Base-by-base conservation (phyloP, 73 alveolate species). In the Paramecium caudatum region DNA sequence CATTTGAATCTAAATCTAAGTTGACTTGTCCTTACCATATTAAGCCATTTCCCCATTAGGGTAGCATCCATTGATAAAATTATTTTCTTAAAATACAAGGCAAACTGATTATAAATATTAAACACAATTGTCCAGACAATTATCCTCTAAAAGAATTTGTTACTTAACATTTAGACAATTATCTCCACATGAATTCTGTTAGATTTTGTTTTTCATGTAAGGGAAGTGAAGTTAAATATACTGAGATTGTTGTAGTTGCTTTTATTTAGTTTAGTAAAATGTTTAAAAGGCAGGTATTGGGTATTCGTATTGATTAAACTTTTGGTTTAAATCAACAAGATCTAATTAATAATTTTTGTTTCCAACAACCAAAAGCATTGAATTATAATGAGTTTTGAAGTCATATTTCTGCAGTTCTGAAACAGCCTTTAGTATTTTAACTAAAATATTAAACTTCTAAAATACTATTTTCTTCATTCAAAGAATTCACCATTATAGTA, bases 401-500 rank as follows among this genome's bases (percentile, higher is more conserved):
- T 21, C 6, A 55, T 3, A 27, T 21, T 21, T 27, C 23, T 43
- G 23, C 7, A 55, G 30, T 4, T 55, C 80, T 55, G 80, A 55
- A 27, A 55, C 9, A 5, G 80, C 23, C 45, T 55, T 55, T 43
- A 55, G 23, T 55, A 55, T 55, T 55, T 55, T 55, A 16, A 55
- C 80, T 55, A 55, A 55, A 27, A 55, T 55, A 27, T 27, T 23
- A 0, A n/a, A 23, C 30, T 7, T 27, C 30, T 16, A 3, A 27
- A 4, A 55, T 55, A 55, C 80, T 55, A 55, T 55, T 55, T 55
- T 55, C 46, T 55, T 55, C 80, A 55, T 55, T 23, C 30, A 55
- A 55, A 55, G 80, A 37, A 10, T 55, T 55, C 23, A 43, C 23
- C 30, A 55, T 27, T 27, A 23, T 55, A 37, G 30, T 55, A 55